A percentile compares a stretch with the other conserved stretches of the same genome.
phyloP scores from a whole-genome alignment of 169 alveolate genomes.

The Eimeria acervulina region DNA sequence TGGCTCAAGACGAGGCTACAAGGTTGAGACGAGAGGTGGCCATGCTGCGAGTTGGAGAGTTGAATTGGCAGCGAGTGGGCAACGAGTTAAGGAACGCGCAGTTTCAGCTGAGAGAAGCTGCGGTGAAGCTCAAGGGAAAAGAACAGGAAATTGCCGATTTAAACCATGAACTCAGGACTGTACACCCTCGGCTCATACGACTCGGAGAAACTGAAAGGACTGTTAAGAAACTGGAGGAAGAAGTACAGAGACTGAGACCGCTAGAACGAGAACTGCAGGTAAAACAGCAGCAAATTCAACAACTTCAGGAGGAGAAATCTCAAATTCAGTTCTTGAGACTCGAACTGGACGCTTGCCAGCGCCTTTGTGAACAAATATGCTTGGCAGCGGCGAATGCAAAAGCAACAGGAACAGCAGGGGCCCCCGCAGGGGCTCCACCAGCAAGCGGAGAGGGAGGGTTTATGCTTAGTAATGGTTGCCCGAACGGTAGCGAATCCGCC shows the following conservation, averaged over 20 bases:
- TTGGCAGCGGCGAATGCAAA: background rate
- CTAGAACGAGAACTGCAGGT: background rate
- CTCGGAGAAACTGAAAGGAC: background rate
- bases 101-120: background rate
- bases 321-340: background rate
- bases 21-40: background rate
- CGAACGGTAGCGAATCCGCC: background rate
- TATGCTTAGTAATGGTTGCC: background rate
- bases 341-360: background rate
- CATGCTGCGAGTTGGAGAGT: background rate
- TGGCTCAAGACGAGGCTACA: background rate
- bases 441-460: background rate
- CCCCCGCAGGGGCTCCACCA: slow-evolving; percentile 14
- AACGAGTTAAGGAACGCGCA: background rate
- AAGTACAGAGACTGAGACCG: background rate
- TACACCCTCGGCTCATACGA: background rate
- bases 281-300: background rate
- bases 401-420: background rate
- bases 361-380: background rate
- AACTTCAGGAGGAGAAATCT: background rate
- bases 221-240: background rate
- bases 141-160: background rate
- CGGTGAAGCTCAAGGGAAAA: background rate
- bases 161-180: background rate
- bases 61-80: background rate